phyloP scores from a whole-genome alignment of 129 eudicot genomes.

The Calendula officinalis region DNA sequence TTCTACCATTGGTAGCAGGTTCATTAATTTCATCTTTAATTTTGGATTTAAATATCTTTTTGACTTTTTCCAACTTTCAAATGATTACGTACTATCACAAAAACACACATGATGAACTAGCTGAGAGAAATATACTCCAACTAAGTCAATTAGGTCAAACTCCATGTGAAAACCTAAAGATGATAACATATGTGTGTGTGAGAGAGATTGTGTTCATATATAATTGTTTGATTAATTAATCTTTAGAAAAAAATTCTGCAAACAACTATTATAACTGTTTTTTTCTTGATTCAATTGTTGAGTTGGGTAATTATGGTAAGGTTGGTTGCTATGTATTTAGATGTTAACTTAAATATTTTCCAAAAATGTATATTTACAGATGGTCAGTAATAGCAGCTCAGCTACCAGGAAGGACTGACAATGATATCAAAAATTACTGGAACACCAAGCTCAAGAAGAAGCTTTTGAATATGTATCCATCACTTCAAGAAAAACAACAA shows the following conservation, averaged over 20 bases:
- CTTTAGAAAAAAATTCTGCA: constrained; percentile 14
- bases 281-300: neutral
- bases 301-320: constrained; percentile 18
- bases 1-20: constrained; percentile 90
- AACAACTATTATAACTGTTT: neutral
- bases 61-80: neutral
- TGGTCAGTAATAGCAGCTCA: constrained; percentile 82
- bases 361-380: constrained; percentile 36
- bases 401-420: constrained; percentile 82
- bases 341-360: neutral
- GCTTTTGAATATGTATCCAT: constrained; percentile 35
- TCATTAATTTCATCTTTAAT: constrained; percentile 9
- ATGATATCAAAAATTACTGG: constrained; percentile 88
- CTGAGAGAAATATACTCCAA: constrained; percentile 4
- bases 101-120: neutral
- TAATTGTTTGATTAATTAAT: constrained; percentile 17
- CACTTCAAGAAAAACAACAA: constrained; percentile 23
- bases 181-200: neutral
- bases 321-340: neutral
- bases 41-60: neutral
- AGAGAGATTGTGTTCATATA: constrained; percentile 6
- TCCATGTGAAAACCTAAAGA: constrained; percentile 9
- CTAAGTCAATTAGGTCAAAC: constrained; percentile 21
- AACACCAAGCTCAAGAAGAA: constrained; percentile 77
- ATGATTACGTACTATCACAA: constrained; percentile 15